phyloP scores from a whole-genome alignment of 164 flowering plant genomes.

The Litsea cubeba region DNA sequence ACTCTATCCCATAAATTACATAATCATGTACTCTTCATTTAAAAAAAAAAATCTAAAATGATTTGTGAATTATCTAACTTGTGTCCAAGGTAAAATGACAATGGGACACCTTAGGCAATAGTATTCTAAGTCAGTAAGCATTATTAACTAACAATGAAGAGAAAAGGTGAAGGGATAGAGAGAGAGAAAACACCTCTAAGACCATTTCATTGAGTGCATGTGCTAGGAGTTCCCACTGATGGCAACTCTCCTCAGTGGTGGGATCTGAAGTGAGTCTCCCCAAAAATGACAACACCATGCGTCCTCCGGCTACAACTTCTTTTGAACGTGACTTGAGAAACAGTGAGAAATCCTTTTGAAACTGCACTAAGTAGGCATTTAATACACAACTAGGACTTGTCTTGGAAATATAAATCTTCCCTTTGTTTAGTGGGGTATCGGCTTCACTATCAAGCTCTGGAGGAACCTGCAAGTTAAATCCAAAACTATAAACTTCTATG shows the following conservation, averaged over 20 bases:
- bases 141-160: no score
- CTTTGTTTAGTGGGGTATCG: slow-evolving; percentile 12
- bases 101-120: no score
- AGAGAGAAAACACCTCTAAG: slow-evolving; percentile 15
- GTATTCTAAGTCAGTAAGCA: no score
- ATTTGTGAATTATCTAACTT: no score
- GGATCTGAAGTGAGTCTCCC: slow-evolving; percentile 26
- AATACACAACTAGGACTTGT: slow-evolving; percentile 16
- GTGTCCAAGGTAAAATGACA: no score
- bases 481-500: not conserved
- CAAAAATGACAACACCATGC: slow-evolving; percentile 27
- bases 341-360: slow-evolving; percentile 25
- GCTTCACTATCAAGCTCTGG: not conserved
- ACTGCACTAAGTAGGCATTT: slow-evolving; percentile 19
- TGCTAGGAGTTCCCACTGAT: slow-evolving; percentile 26
- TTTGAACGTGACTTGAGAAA: slow-evolving; percentile 26
- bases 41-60: no score
- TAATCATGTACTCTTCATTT: no score
- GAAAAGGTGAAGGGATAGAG: not conserved
- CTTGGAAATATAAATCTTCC: slow-evolving; percentile 18
- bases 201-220: slow-evolving; percentile 23
- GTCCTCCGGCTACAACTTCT: slow-evolving; percentile 29
- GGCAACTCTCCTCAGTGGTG: slow-evolving; percentile 15
- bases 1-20: no score
- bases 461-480: slow-evolving; percentile 13